Percentiles rank a stretch among this genome's conserved stretches.
Conservation (phyloP, 2,329 filamentous ascomycete species). For the Cladophialophora yegresii region DNA sequence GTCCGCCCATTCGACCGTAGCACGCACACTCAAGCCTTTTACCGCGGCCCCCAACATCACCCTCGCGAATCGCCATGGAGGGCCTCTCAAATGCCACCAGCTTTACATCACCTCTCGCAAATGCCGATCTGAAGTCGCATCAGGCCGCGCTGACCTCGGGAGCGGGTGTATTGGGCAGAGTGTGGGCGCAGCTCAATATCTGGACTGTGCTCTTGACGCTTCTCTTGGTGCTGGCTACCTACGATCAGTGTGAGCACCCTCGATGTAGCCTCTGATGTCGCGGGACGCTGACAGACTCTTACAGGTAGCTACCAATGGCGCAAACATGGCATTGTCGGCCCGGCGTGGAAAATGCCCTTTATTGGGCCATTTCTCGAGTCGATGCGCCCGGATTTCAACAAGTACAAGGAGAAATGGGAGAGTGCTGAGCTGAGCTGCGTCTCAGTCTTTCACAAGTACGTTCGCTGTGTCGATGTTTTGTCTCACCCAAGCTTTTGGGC, state of each 20-base stretch:
- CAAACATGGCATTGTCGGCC: slow-evolving; percentile 76
- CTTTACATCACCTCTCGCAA: slow-evolving; percentile 69
- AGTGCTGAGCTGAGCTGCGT: slow-evolving; percentile 93
- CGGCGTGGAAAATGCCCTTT: slow-evolving; percentile 75
- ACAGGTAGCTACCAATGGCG: slow-evolving; percentile 72
- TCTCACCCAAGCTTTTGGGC: neutral
- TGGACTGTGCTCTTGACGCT: slow-evolving; percentile 71
- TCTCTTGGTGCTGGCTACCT: slow-evolving; percentile 70
- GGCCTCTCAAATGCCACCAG: slow-evolving; percentile 61
- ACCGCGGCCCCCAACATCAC: slow-evolving; percentile 9
- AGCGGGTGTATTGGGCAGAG: slow-evolving; percentile 27
- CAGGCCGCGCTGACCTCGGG: slow-evolving; percentile 44
- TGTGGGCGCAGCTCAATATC: slow-evolving; percentile 50
- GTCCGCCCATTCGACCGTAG: slow-evolving; percentile 28
- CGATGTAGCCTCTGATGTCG: no score
- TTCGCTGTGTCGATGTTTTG: neutral
- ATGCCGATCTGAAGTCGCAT: slow-evolving; percentile 57
- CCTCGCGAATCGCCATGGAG: slow-evolving; percentile 29
- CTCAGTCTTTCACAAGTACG: slow-evolving; percentile 96
- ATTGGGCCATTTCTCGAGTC: slow-evolving; percentile 96
- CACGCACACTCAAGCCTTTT: slow-evolving; percentile 13
- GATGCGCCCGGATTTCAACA: slow-evolving; percentile 84
- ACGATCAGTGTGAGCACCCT: slow-evolving; percentile 78
- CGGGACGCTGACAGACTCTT: slow-evolving; percentile 31
- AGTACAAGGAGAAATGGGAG: slow-evolving; percentile 90